These are phyloP conservation scores for Spongospora subterranea DNA, from an alignment of 208 protist genomes.

Conservation along the genomic window DNA sequence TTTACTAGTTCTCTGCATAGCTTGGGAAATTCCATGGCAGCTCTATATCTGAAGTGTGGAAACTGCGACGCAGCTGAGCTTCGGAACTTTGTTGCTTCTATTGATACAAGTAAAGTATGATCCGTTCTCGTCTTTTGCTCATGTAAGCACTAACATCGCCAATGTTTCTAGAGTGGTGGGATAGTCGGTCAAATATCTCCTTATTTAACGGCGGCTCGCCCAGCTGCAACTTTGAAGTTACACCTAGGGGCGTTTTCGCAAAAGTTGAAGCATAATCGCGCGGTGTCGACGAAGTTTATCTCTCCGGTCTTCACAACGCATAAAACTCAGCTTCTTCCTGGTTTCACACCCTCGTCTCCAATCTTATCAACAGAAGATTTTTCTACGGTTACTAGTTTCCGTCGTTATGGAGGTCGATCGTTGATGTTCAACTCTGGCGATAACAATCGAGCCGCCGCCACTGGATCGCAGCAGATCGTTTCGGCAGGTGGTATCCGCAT, in stretches of 20 bases:
- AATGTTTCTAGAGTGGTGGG: not conserved
- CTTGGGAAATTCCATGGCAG: not conserved
- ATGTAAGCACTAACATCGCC: slow-evolving; percentile 4
- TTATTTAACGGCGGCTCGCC: slow-evolving; percentile 3
- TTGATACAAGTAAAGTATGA: not conserved
- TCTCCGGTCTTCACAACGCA: not conserved
- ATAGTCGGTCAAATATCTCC: not conserved
- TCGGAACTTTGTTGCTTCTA: not conserved
- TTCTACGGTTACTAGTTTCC: slow-evolving; percentile 11
- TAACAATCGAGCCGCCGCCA: not conserved
- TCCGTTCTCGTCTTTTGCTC: not conserved
- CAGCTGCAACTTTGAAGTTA: not conserved
- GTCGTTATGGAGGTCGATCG: slow-evolving; percentile 4
- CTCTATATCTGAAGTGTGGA: slow-evolving; percentile 11
- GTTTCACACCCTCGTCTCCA: not conserved
- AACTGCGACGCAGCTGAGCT: not conserved
- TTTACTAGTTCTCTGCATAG: not conserved
- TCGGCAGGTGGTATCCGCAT: not conserved
- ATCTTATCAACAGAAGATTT: not conserved
- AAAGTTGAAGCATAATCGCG: not conserved
- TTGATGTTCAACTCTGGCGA: slow-evolving; percentile 38
- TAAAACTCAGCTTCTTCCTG: not conserved
- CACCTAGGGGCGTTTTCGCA: slow-evolving; percentile 17
- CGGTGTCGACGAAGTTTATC: not conserved
- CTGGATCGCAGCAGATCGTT: not conserved